phyloP scores from a whole-genome alignment of 179 eudicot genomes.

The Corrigiola litoralis region DNA sequence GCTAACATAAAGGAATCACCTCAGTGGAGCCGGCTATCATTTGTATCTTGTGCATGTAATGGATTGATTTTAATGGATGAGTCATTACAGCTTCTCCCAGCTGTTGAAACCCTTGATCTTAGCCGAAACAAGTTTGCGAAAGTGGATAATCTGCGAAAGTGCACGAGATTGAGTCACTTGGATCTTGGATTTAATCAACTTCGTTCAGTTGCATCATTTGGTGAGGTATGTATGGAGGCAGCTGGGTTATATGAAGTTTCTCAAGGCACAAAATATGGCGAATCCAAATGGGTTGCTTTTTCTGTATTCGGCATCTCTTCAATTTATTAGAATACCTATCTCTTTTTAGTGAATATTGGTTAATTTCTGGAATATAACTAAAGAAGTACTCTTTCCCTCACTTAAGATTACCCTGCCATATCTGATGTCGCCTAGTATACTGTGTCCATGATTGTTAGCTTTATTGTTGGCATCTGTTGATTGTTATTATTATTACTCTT shows the following conservation, averaged over 20 bases:
- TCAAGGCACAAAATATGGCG: background rate
- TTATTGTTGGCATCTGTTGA: too few species aligned
- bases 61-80: conserved; percentile 92
- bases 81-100: conserved; percentile 85
- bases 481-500: too few species aligned
- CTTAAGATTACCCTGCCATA: too few species aligned
- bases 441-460: too few species aligned
- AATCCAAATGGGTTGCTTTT: background rate
- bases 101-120: conserved; percentile 87
- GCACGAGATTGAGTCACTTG: conserved; percentile 70
- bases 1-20: conserved; percentile 80
- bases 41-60: conserved; percentile 89
- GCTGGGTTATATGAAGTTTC: background rate
- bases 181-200: conserved; percentile 95
- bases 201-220: conserved; percentile 63
- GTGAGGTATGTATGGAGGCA: conserved; percentile 49
- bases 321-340: too few species aligned
- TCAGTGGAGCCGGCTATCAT: conserved; percentile 76
- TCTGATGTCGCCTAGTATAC: too few species aligned
- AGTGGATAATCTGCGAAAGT: conserved; percentile 80
- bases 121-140: conserved; percentile 90
- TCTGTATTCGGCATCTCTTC: too few species aligned
- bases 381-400: too few species aligned
- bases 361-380: too few species aligned
- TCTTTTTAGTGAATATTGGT: too few species aligned